Percentiles rank a stretch among this genome's conserved stretches.
Conservation (phyloP, 345 rosid genomes). For the Boechera retrofracta region DNA sequence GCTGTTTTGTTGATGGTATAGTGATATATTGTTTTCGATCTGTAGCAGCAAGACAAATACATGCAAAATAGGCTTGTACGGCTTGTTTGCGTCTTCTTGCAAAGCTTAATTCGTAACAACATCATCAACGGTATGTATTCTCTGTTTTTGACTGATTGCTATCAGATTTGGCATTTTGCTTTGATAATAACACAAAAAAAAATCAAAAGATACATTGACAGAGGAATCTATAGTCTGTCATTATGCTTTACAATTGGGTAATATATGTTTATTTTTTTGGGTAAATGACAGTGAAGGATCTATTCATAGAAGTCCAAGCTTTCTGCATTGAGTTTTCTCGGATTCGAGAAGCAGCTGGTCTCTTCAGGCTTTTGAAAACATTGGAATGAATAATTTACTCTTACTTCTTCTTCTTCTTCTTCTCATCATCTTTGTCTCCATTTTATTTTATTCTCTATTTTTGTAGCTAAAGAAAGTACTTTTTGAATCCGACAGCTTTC, state of each 20-base stretch:
- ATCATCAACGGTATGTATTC: slow-evolving; percentile 70
- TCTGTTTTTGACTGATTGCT: slow-evolving; percentile 2
- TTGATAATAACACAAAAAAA: not conserved
- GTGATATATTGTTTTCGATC: slow-evolving; percentile 39
- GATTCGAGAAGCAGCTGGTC: slow-evolving; percentile 84
- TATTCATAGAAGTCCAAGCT: slow-evolving; percentile 95
- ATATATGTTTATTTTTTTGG: not conserved
- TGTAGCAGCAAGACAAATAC: slow-evolving; percentile 85
- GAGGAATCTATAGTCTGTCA: slow-evolving; percentile 5
- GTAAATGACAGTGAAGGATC: slow-evolving; percentile 76
- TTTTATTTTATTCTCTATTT: not conserved
- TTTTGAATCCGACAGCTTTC: slow-evolving; percentile 26
- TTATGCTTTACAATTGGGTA: not conserved
- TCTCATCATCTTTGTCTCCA: slow-evolving; percentile 16
- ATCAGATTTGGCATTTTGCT: slow-evolving; percentile 22
- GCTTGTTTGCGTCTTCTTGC: slow-evolving; percentile 97
- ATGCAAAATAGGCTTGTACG: slow-evolving; percentile 99
- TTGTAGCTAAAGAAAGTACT: slow-evolving; percentile 38
- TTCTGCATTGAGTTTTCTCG: slow-evolving; percentile 96
- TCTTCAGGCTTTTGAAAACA: slow-evolving; percentile 82
- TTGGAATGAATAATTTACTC: slow-evolving; percentile 54
- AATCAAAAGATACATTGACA: not conserved
- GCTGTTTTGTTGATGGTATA: slow-evolving; percentile 5
- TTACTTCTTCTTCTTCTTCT: not conserved
- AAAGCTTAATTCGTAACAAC: slow-evolving; percentile 88